Evolutionary conservation across 2,329 filamentous ascomycete genomes (phyloP), one percentile per base, ranked within the genome.

Genomic region (Graphium sp.): DNA sequence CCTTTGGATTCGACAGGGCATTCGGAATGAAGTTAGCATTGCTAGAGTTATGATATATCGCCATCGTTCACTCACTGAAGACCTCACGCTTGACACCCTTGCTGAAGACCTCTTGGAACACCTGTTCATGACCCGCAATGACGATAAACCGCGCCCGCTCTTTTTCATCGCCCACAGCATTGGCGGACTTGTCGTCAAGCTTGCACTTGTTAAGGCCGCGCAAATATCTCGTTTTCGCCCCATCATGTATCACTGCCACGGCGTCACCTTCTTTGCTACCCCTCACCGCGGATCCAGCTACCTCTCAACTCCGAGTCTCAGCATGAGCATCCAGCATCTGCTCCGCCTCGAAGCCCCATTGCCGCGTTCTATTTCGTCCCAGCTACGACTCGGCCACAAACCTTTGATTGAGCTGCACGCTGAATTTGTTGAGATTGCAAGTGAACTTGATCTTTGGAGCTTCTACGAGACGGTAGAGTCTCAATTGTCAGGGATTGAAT

Each of bases 271-370:
- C 35, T 64, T 70, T 41, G 56, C 56, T 12, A 67, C 67, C 2
- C 69, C 69, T 1, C 69, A 74, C 37, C 65, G 66, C 14, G 69
- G 69, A 3, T 73, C 68, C 0, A 73, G 62, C 24, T 74, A 74
- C 39, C 55, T 74, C 36, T 68, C 67, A 2, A 69, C 68, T 50
- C 53, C 53, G 0, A 60, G 60, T 24, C 55, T 74, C n/a, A 56
- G 60, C 8, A 42, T 53, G 11, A 67, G 66, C 39, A 68, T 74
- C 17, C 56, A 60, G 27, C 46, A 44, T 4, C 40, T 73, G 5
- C 52, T 74, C 6, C 57, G 59, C 24, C 48, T 74, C 0, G 55
- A 64, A 7, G 43, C 48, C 10, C 56, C 64, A 0, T 47, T 73
- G 6, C 66, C 67, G 0, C 41, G 43, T 2, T 58, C 58, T 0